Evolutionary conservation across 2,329 filamentous ascomycete genomes (phyloP), one percentile per base, ranked within the genome.

Genomic region (Pseudogymnoascus sp.): DNA sequence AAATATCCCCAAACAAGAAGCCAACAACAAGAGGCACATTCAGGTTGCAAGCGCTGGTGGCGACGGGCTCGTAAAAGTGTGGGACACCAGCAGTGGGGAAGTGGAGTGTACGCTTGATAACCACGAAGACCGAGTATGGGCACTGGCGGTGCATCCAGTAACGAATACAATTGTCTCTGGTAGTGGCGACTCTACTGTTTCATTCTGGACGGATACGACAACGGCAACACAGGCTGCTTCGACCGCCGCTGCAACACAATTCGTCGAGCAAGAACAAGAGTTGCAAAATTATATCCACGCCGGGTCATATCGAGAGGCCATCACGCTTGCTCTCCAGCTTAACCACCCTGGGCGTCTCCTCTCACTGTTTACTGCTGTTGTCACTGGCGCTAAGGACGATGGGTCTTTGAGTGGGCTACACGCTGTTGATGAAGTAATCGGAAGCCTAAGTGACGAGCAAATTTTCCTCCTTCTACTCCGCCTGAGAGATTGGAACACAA

Each of bases 401-500:
- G 85, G 80, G 60, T 90, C 86, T 72, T 73, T 90, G 60, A 85
- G 81, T 1, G 90, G 89, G 0, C 74, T 86, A 14, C 80, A 78
- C 64, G 85, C 86, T 10, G 93, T 98, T 7, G 95, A 98, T 70
- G 84, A 92, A 62, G 93, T 96, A 0, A 80, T 99, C 0, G 85
- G 82, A n/a, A 84, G 79, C 11, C 81, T 99, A 5, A 89, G 88
- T 4, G 88, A 95, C 69, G 89, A 93, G 69, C 93, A 98, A 74
- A 83, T 99, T 13, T 96, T 91, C 76, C 81, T 86, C 6, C 83
- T 99, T 13, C 83, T 99, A 0, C 80, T 93, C 39, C 83, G 95
- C 65, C 77, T 97, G 51, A 84, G 96, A 54, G 95, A 99, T 77
- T 99, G 95, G 95, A 99, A 99, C 74, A 96, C 95, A 4, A 98